Evolutionary conservation across 2,329 filamentous ascomycete genomes (phyloP), one percentile per base, ranked within the genome.

Genomic region (Diaporthe caulivora): DNA sequence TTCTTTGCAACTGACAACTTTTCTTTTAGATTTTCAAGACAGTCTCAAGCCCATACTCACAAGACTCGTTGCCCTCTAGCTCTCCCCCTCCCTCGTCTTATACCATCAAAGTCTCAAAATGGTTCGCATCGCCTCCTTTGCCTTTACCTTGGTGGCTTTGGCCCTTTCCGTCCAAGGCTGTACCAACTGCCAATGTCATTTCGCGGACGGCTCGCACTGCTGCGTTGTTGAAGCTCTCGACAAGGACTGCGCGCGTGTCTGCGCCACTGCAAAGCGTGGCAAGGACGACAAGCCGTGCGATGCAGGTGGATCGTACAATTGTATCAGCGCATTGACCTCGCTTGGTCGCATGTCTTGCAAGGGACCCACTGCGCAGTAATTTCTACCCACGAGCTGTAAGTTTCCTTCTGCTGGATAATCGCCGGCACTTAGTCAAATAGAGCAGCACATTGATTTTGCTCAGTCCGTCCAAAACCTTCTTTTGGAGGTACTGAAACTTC

Each of bases 211-310:
- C 31, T 58, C 55, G 10, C 55, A 58, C 55, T 58, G 55, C 31
- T 58, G 55, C 15, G 55, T 58, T 11, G 55, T 58, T 15, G 11
- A n/a, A 2, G 21, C 55, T 2, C 13, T n/a, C 34, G 55, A 58
- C 55, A n/a, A n/a, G 21, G 55, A 58, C 55, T 58, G 55, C 13
- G n/a, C 21, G 1, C 55, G 55, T 34, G 55, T 58, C 55, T 58
- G 55, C 31, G 29, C 55, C n/a, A 13, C 15, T n/a, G 55, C 55
- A 31, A n/a, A 37, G 55, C 55, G 55, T n/a, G 55, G 55, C 4
- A 58, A 58, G 55, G 55, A 58, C 55, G 55, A 58, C 34, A 58
- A 58, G 55, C 55, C 55, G 0, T 58, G 55, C n/a, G 31, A 37
- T 26, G 55, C 55, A 8, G 55, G 55, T 37, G 55, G 55, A 9